phyloP scores from a whole-genome alignment of 2,329 filamentous ascomycete species.

The Aureobasidium sp. region DNA sequence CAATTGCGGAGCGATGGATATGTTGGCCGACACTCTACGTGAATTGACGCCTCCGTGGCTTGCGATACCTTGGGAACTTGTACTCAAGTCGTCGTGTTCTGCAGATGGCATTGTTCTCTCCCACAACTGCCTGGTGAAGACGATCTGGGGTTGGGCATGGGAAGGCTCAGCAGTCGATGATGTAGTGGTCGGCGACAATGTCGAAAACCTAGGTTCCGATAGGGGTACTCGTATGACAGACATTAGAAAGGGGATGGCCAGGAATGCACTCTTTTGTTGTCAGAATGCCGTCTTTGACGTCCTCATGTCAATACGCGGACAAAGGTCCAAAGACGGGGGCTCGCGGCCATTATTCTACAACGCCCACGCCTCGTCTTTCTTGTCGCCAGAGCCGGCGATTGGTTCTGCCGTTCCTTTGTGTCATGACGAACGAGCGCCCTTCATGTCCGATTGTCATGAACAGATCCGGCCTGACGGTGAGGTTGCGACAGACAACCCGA shows the following conservation, averaged over 20 bases:
- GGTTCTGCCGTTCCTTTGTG: slow-evolving; percentile 12
- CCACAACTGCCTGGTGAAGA: slow-evolving; percentile 31
- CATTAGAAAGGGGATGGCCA: slow-evolving; percentile 13
- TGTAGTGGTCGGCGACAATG: slow-evolving; percentile 4
- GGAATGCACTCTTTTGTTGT: slow-evolving; percentile 15
- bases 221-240: slow-evolving; percentile 15
- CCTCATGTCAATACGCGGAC: neutral
- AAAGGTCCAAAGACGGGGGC: slow-evolving; percentile 10
- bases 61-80: slow-evolving; percentile 8
- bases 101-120: slow-evolving; percentile 28
- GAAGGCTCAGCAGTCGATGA: neutral
- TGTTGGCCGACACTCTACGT: slow-evolving; percentile 23
- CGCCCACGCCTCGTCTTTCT: neutral
- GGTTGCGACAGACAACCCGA: slow-evolving; percentile 13
- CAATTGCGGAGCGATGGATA: slow-evolving; percentile 20
- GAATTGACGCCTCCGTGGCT: slow-evolving; percentile 10
- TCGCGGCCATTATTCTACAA: slow-evolving; percentile 8
- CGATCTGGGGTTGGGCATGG: slow-evolving; percentile 19
- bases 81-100: slow-evolving; percentile 17
- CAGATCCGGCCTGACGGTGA: slow-evolving; percentile 2
- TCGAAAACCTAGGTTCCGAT: slow-evolving; percentile 11
- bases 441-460: slow-evolving; percentile 13
- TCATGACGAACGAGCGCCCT: slow-evolving; percentile 5
- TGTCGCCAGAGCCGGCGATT: slow-evolving; percentile 7
- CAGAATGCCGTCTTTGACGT: slow-evolving; percentile 10